Evolutionary conservation across 805 yeast genomes (phyloP), one percentile per base, ranked within the genome.

Genomic region (Sugiyamaella marilandica): DNA sequence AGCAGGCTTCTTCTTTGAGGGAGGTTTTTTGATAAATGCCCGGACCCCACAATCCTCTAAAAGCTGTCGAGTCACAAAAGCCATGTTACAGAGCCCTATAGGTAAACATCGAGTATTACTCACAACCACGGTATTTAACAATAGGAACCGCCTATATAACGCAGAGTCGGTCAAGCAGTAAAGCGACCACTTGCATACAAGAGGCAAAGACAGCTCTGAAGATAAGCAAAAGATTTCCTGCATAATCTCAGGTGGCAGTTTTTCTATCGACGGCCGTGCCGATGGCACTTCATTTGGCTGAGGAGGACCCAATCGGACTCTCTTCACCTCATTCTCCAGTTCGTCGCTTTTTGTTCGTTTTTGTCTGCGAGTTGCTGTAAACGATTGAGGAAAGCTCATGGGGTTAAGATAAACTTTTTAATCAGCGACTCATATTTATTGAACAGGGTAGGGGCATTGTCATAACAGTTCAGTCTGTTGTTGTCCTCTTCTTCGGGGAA

Each of bases 1-100:
- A 18, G 43, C 13, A 39, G 14, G 19, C 24, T 16, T 39, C 21
- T 19, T 31, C 32, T 45, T 32, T 10, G 33, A 32, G 10, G 32
- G 11, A 2, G 31, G 26, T 10, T 26, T 21, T 8, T 18, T 32
- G 10, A 32, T 29, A 24, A 45, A 45, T 19, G 14, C 14, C 24
- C 32, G 69, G 85, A 52, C 87, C 82, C 66, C 77, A 92, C 68
- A 81, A 85, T 19, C 54, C 13, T 51, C 62, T 59, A 75, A 51
- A 4, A 62, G 46, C 10, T 59, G 51, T 8, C 51, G 36, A 10
- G 61, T 53, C 4, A 68, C 54, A 54, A 69, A 64, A 18, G 62
- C 59, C 53, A 63, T 61, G 14, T 19, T 11, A 13, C 56, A 39
- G 10, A 57, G 52, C 47, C 33, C 44, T 52, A 37, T 41, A 49